Conservation (phyloP, 2,329 filamentous ascomycete genomes). For the Aureobasidium subglaciale region DNA sequence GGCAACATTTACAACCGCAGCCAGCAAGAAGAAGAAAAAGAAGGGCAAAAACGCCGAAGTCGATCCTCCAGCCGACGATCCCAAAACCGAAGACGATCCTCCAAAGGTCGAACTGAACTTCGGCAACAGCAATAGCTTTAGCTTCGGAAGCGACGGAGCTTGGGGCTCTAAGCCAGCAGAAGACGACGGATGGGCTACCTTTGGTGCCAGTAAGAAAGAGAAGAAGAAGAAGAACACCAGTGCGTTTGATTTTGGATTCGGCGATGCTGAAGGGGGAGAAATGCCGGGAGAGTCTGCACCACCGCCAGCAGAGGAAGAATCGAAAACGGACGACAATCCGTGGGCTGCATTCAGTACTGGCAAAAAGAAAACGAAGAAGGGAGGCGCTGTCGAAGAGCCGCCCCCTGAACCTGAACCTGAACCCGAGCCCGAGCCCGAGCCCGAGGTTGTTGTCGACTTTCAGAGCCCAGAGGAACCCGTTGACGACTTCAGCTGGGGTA, state of each 20-base stretch:
- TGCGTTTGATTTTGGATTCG: slow-evolving; percentile 17
- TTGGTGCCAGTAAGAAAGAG: slow-evolving; percentile 25
- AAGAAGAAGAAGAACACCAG: slow-evolving; percentile 29
- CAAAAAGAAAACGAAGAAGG: slow-evolving; percentile 36
- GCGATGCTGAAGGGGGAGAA: background rate
- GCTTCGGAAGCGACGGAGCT: slow-evolving; percentile 28
- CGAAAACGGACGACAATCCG: slow-evolving; percentile 26
- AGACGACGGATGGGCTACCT: slow-evolving; percentile 23
- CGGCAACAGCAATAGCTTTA: slow-evolving; percentile 28
- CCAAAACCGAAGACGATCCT: slow-evolving; percentile 38
- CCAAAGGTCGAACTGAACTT: slow-evolving; percentile 44
- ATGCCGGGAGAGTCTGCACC: slow-evolving; percentile 15
- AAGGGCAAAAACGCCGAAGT: slow-evolving; percentile 25
- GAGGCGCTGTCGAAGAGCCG: slow-evolving; percentile 15
- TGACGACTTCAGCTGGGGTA: slow-evolving; percentile 21
- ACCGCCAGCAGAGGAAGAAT: slow-evolving; percentile 22
- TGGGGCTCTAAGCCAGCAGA: slow-evolving; percentile 22
- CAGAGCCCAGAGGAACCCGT: slow-evolving; percentile 13
- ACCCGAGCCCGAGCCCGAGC: slow-evolving; percentile 1
- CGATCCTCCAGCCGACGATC: slow-evolving; percentile 19
- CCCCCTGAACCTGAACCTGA: slow-evolving; percentile 13
- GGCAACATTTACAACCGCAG: slow-evolving; percentile 19
- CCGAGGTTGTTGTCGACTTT: background rate
- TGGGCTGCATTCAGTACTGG: slow-evolving; percentile 25
- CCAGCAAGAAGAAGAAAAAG: slow-evolving; percentile 30